Base-by-base conservation (phyloP, 2,329 filamentous ascomycete genomes). In the Cladophialophora bantiana region DNA sequence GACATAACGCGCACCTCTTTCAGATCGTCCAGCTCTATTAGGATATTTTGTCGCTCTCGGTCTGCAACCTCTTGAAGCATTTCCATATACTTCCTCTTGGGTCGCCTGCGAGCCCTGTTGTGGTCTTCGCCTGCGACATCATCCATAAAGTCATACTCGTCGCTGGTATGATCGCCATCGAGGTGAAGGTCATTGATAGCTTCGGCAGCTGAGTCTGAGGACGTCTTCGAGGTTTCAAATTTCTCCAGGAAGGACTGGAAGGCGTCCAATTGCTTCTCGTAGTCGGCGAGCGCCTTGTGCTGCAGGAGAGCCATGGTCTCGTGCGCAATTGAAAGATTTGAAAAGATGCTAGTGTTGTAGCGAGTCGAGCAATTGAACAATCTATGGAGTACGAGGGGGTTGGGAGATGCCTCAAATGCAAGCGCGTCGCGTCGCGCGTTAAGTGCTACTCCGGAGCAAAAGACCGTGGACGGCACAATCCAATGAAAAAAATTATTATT, bases 131-230 rank as follows among this genome's bases (percentile, higher is more conserved):
- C 87, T 69, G 92, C 89, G 68, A 88, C 86, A 73, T 94, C 90
- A 77, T 96, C 92, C 88, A 96, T 93, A 76, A 96, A 92, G 75
- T 97, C 93, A 78, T 97, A 92, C 74, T 97, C 93, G 75, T 97
- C 94, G 79, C 90, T 93, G 50, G 92, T 85, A 73, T 90, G 91
- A 80, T 96, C 90, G 75, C 93, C 94, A 77, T 93, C 90, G 71
- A 99, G 91, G 75, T 91, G 91, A 74, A 99, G 88, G 72, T 90
- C 89, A 73, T 92, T 89, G 56, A 99, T 86, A 53, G 93, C 93
- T 77, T 94, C 90, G 45, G 92, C 89, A 72, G 96, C 88, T 15
- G 83, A 80, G 66, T 82, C 86, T 85, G 86, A 78, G 84, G 88
- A 64, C 83, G 90, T 76, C 84, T 89, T 63, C n/a, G 84, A 83